Conservation (phyloP, 208 protist genomes). For the Wallacemonas sp. region DNA sequence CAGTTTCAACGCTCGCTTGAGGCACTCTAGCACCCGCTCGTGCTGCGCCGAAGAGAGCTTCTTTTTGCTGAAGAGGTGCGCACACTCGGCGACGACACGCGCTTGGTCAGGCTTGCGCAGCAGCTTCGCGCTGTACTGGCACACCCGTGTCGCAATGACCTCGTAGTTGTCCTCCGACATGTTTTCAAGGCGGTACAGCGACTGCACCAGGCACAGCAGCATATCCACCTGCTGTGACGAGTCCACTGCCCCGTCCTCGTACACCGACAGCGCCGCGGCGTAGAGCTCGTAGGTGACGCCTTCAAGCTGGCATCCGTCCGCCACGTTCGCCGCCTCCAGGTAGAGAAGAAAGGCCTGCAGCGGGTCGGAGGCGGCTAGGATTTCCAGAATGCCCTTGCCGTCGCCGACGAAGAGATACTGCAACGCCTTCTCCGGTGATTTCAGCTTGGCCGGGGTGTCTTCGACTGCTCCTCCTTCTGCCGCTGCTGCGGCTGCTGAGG, state of each 20-base stretch:
- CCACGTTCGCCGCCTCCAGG: constrained; percentile 75
- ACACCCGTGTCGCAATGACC: constrained; percentile 83
- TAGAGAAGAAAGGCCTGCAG: constrained; percentile 81
- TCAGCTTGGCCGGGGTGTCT: neutral
- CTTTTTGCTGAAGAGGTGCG: constrained; percentile 90
- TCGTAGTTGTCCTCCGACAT: constrained; percentile 93
- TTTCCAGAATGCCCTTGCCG: constrained; percentile 74
- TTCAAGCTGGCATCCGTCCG: constrained; percentile 73
- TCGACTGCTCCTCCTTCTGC: neutral
- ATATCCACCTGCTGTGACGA: constrained; percentile 78
- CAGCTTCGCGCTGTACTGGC: constrained; percentile 89
- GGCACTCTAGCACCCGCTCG: constrained; percentile 87
- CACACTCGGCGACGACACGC: constrained; percentile 69
- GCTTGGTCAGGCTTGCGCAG: constrained; percentile 93
- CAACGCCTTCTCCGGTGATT: neutral
- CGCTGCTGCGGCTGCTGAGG: neutral
- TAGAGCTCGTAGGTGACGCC: constrained; percentile 89
- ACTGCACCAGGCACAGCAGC: constrained; percentile 75
- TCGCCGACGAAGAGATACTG: constrained; percentile 62
- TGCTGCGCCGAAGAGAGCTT: constrained; percentile 53
- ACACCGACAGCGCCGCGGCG: constrained; percentile 91
- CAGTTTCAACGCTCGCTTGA: constrained; percentile 93
- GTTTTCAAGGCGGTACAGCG: constrained; percentile 34
- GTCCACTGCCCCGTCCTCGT: constrained; percentile 92
- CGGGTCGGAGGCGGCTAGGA: constrained; percentile 41